Evolutionary conservation across 2,329 filamentous ascomycete genomes (phyloP).

Genomic region (Aspergillus thermomutatus): DNA sequence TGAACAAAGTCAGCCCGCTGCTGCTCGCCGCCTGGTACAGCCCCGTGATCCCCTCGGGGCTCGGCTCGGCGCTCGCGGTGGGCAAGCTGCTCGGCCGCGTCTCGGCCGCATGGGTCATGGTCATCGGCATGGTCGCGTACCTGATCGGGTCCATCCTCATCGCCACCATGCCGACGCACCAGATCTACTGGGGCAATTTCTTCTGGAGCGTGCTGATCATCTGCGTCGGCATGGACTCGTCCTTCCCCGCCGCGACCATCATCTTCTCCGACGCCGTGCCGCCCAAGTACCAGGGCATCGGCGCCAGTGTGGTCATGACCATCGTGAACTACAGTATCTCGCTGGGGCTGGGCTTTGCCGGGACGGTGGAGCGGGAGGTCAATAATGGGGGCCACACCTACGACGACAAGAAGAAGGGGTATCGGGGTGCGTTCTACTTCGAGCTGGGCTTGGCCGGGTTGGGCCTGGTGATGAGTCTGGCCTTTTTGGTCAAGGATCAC

Average conservation of each 20-base stretch:
- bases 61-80: conserved; percentile 8
- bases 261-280: conserved; percentile 9
- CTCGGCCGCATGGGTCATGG: conserved; percentile 11
- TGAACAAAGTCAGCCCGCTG: background rate
- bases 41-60: conserved; percentile 11
- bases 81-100: conserved; percentile 13
- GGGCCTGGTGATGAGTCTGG: background rate
- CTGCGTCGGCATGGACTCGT: conserved; percentile 10
- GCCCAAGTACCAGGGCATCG: conserved; percentile 11
- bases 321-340: conserved; percentile 13
- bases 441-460: conserved; percentile 6
- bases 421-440: conserved; percentile 8
- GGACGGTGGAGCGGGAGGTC: conserved; percentile 9
- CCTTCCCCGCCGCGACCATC: conserved; percentile 12
- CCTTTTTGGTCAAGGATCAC: background rate
- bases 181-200: conserved; percentile 10
- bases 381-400: conserved; percentile 4
- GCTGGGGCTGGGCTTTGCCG: conserved; percentile 14
- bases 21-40: conserved; percentile 9
- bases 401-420: conserved; percentile 6
- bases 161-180: conserved; percentile 5
- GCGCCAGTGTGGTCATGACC: conserved; percentile 9
- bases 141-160: conserved; percentile 8
- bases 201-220: conserved; percentile 4
- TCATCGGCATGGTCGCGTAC: conserved; percentile 10